These are phyloP conservation scores for Aspergillus affinis DNA, from an alignment of 495 filamentous ascomycete genomes.

Conservation along the genomic window DNA sequence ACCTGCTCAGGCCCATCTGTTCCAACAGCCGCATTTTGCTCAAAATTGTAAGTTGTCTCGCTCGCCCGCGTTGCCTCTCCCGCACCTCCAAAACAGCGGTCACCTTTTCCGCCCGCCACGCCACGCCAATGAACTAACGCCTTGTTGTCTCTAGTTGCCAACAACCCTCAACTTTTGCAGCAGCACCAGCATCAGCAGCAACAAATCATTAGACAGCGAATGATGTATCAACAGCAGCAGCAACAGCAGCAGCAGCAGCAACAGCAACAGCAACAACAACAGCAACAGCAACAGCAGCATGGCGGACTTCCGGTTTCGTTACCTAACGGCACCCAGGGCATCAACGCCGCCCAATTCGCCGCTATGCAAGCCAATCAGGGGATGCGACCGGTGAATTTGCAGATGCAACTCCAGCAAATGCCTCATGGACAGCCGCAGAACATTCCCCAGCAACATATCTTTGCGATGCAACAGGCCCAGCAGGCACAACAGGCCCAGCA, in stretches of 20 bases:
- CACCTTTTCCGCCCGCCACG: neutral
- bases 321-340: constrained; percentile 58
- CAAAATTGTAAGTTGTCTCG: constrained; percentile 39
- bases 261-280: constrained; percentile 46
- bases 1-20: constrained; percentile 64
- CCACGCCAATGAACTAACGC: constrained; percentile 6
- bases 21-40: constrained; percentile 55
- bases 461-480: constrained; percentile 41
- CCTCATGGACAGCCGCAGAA: constrained; percentile 54
- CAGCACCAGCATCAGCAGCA: constrained; percentile 45
- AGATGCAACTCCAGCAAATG: constrained; percentile 50
- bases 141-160: constrained; percentile 36
- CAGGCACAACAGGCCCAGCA: constrained; percentile 41
- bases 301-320: constrained; percentile 51
- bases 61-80: neutral
- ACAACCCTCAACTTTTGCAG: constrained; percentile 53
- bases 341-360: constrained; percentile 55
- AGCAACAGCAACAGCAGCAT: constrained; percentile 50
- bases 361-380: constrained; percentile 53
- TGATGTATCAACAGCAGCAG: constrained; percentile 27
- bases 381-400: constrained; percentile 44
- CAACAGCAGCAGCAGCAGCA: constrained; percentile 30
- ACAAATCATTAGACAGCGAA: constrained; percentile 16
- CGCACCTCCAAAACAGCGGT: neutral
- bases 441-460: constrained; percentile 49